phyloP scores from a whole-genome alignment of 192 early-diverging fungal species.

The Backusella parvicylindrica region DNA sequence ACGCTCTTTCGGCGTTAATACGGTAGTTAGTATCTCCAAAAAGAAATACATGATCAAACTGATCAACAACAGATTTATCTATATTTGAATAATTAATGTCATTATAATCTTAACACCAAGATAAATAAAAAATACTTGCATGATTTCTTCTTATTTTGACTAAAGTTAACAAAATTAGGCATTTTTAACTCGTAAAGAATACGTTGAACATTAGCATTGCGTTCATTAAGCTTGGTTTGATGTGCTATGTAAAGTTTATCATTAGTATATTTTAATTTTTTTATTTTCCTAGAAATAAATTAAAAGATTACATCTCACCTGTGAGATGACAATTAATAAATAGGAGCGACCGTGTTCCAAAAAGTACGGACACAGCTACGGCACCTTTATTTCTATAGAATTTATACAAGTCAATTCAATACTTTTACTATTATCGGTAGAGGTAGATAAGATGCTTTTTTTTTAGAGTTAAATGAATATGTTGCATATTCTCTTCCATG shows the following conservation, averaged over 20 bases:
- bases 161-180: slow-evolving; percentile 19
- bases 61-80: slow-evolving; percentile 36
- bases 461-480: too few species aligned
- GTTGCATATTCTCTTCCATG: too few species aligned
- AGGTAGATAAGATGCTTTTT: too few species aligned
- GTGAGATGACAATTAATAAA: slow-evolving; percentile 52
- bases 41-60: slow-evolving; percentile 61
- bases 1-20: slow-evolving; percentile 46
- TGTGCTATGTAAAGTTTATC: slow-evolving; percentile 27
- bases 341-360: slow-evolving; percentile 41
- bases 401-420: too few species aligned
- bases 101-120: background rate
- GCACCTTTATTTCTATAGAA: slow-evolving; percentile 46
- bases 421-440: too few species aligned
- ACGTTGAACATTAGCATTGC: slow-evolving; percentile 39
- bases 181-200: slow-evolving; percentile 46
- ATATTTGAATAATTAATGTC: background rate
- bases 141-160: slow-evolving; percentile 32
- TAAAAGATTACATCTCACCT: slow-evolving; percentile 30
- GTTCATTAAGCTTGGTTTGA: slow-evolving; percentile 32
- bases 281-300: background rate
- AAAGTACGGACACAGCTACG: slow-evolving; percentile 45
- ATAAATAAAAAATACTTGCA: slow-evolving; percentile 21
- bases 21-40: slow-evolving; percentile 84
- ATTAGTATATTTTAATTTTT: background rate